Evolutionary conservation across 139 green algal species (phyloP), one percentile per base, ranked within the genome.

Genomic region (Chlamydomonas sphaeroides): DNA sequence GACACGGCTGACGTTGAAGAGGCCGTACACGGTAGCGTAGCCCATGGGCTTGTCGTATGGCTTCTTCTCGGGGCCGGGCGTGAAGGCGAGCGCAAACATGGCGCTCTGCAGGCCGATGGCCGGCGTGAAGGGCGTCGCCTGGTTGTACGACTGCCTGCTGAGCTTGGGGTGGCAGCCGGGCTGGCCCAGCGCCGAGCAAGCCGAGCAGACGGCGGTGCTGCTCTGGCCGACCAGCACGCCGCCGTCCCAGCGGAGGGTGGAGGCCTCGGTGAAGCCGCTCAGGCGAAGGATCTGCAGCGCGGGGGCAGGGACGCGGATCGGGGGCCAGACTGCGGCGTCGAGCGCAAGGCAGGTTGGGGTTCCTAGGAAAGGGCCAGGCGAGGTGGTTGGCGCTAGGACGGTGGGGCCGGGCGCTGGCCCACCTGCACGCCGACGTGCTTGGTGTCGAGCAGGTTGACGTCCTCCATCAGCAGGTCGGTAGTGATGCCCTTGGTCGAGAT

Each of bases 31-130:
- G 0, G 59, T 75, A 1, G 81, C 30, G 84, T 92, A 94, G 23
- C 79, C 87, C 75, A 87, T 88, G n/a, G 80, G 57, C 30, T 83
- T 71, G 78, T 93, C 90, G 83, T 87, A 93, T 2, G 90, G 90
- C 86, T 92, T 90, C 42, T 71, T 73, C 69, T 90, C 86, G 32
- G 88, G 90, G 4, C 88, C 90, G 17, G 80, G 49, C 3, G 86
- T 84, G 69, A 90, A 94, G 28, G 20, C 57, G 17, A 91, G 32
- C 5, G 89, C 81, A 85, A 92, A 93, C 39, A 80, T 79, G 7
- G 80, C 69, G 23, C 45, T 70, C 21, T 88, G 36, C 28, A 92
- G n/a, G 17, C 88, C 88, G 8, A 87, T 42, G 0, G 78, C 66
- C n/a, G 81, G 73, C 0, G 66, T 83, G 56, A 81, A 90, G 4